Percentiles rank a stretch among this genome's conserved stretches.
Evolutionary conservation across 768 basidiomycete genomes (phyloP).

Genomic region (Termitomyces sp.): DNA sequence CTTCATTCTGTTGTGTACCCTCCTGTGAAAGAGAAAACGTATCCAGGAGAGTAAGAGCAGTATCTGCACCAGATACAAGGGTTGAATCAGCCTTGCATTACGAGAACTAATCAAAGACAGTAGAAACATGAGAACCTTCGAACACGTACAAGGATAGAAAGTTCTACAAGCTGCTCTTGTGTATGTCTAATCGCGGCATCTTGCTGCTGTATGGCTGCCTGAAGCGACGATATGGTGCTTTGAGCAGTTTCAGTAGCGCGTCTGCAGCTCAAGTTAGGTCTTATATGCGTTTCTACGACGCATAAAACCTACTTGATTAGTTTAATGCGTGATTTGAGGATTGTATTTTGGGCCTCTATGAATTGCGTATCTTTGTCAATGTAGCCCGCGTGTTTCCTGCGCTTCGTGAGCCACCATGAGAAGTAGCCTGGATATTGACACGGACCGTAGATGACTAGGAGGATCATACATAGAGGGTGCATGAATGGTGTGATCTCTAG

Average conservation of each 20-base stretch:
- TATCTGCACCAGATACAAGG: constrained; percentile 8
- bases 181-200: constrained; percentile 14
- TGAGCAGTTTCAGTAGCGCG: constrained; percentile 17
- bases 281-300: neutral
- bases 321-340: constrained; percentile 21
- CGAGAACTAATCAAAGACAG: neutral
- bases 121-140: neutral
- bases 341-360: constrained; percentile 20
- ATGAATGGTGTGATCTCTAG: neutral
- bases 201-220: constrained; percentile 16
- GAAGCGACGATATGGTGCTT: constrained; percentile 19
- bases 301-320: constrained; percentile 21
- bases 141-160: constrained; percentile 21
- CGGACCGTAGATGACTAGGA: constrained; percentile 17
- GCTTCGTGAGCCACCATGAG: neutral
- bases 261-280: constrained; percentile 10
- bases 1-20: neutral
- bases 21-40: neutral
- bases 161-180: constrained; percentile 21
- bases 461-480: constrained; percentile 12
- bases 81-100: constrained; percentile 11
- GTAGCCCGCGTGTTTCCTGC: constrained; percentile 19
- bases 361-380: constrained; percentile 21
- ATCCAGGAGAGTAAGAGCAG: constrained; percentile 7
- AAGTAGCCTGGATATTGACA: neutral